A percentile compares a stretch with the other conserved stretches of the same genome.
phyloP scores from a whole-genome alignment of 805 yeast species.

The Zygoascus bituminiphila region DNA sequence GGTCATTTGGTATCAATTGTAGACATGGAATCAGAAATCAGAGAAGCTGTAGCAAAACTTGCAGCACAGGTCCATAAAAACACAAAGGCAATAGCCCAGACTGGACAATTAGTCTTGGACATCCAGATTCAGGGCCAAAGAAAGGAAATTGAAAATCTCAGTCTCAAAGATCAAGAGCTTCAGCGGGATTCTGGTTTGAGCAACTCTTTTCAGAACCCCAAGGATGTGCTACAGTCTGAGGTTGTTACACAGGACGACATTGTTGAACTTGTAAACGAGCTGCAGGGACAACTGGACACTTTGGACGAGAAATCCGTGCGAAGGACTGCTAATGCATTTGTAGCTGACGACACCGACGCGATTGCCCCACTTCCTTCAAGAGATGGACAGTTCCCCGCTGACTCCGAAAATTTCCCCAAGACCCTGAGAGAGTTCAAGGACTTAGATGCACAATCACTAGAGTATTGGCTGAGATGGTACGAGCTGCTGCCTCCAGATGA shows the following conservation, averaged over 20 bases:
- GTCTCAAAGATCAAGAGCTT: conserved; percentile 12
- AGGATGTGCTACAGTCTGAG: conserved; percentile 29
- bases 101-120: conserved; percentile 72
- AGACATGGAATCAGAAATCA: neutral
- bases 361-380: conserved; percentile 67
- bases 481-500: conserved; percentile 63
- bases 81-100: conserved; percentile 53
- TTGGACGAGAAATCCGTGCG: conserved; percentile 67
- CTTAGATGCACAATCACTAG: conserved; percentile 38
- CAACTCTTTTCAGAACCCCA: conserved; percentile 5
- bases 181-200: conserved; percentile 8
- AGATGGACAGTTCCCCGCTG: conserved; percentile 62
- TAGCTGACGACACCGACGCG: conserved; percentile 33
- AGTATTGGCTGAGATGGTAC: conserved; percentile 60
- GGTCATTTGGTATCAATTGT: too few relatives aligned
- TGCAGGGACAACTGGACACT: conserved; percentile 77
- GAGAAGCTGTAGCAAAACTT: conserved; percentile 15
- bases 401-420: conserved; percentile 42
- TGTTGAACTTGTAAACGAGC: conserved; percentile 77
- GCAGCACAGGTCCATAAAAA: conserved; percentile 53
- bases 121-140: conserved; percentile 54
- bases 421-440: conserved; percentile 46
- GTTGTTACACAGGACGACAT: conserved; percentile 74
- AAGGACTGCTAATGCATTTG: conserved; percentile 56
- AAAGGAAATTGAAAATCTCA: conserved; percentile 25